A percentile compares a stretch with the other conserved stretches of the same genome.
phyloP scores from a whole-genome alignment of 306 rosid species.

The Betula pendula region DNA sequence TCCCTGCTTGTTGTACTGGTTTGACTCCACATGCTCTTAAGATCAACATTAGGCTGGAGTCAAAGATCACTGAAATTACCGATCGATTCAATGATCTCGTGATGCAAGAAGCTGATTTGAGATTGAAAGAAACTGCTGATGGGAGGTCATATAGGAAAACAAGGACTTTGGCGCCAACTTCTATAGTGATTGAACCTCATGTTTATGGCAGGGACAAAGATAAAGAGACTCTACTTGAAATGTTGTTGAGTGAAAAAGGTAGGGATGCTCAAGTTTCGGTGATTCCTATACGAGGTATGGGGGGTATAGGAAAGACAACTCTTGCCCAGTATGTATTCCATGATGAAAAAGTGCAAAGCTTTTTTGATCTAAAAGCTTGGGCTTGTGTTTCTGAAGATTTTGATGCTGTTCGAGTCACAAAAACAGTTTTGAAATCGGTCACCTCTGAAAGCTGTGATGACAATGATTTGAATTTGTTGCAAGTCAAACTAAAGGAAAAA shows the following conservation, averaged over 20 bases:
- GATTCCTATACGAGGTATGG: constrained; percentile 12
- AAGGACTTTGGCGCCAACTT: background rate
- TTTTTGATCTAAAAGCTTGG: background rate
- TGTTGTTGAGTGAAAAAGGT: background rate
- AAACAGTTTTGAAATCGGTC: background rate
- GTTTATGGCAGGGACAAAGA: constrained; percentile 29
- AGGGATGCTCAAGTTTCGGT: background rate
- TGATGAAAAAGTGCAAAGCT: background rate
- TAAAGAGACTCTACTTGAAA: background rate
- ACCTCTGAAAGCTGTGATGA: background rate
- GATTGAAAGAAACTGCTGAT: background rate
- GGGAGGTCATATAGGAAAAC: background rate
- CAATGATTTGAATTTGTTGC: background rate
- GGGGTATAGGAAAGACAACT: constrained; percentile 2
- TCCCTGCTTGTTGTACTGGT: background rate
- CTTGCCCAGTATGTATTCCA: background rate
- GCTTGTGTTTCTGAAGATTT: constrained; percentile 5
- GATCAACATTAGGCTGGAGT: background rate
- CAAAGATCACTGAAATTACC: background rate
- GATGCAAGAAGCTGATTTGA: background rate
- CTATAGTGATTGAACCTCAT: background rate
- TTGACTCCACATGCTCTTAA: background rate
- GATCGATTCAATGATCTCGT: background rate
- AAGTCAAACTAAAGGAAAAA: background rate
- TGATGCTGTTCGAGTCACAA: background rate